phyloP scores from a whole-genome alignment of 306 rosid species.

The Trichosanthes cucumerina region DNA sequence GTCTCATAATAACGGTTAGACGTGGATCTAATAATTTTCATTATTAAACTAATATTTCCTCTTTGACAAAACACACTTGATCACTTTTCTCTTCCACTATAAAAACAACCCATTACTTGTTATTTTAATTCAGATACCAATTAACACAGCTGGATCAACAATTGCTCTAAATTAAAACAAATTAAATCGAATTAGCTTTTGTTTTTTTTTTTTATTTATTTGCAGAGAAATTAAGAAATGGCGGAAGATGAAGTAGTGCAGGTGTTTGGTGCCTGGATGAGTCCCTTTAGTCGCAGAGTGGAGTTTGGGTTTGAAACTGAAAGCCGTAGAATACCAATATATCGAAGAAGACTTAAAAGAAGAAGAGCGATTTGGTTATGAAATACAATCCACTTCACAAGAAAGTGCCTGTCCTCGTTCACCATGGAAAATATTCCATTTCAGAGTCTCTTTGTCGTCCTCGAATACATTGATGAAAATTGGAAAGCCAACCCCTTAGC shows the following conservation, averaged over 20 bases:
- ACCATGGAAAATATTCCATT: slow-evolving; percentile 33
- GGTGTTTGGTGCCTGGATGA: neutral
- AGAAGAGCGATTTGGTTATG: slow-evolving; percentile 21
- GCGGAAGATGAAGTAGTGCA: neutral
- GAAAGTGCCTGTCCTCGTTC: slow-evolving; percentile 40
- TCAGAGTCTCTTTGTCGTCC: slow-evolving; percentile 27
- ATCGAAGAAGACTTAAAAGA: neutral
- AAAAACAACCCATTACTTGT: no score
- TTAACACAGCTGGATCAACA: no score
- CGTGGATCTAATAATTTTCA: no score
- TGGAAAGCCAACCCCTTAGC: slow-evolving; percentile 10
- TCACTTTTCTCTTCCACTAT: no score
- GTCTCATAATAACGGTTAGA: no score
- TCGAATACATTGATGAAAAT: slow-evolving; percentile 6
- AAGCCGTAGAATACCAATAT: neutral
- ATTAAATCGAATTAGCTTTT: no score
- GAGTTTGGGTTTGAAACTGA: neutral
- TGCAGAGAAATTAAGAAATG: neutral
- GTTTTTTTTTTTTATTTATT: no score
- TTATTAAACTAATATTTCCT: no score
- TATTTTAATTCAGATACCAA: no score
- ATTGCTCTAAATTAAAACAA: no score
- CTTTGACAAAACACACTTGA: no score
- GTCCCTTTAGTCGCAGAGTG: neutral
- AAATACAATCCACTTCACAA: slow-evolving; percentile 45